A percentile compares a stretch with the other conserved stretches of the same genome.
These are phyloP conservation scores for Sphaerulina musiva DNA, from an alignment of 2,329 filamentous ascomycete genomes.

Conservation along the genomic window DNA sequence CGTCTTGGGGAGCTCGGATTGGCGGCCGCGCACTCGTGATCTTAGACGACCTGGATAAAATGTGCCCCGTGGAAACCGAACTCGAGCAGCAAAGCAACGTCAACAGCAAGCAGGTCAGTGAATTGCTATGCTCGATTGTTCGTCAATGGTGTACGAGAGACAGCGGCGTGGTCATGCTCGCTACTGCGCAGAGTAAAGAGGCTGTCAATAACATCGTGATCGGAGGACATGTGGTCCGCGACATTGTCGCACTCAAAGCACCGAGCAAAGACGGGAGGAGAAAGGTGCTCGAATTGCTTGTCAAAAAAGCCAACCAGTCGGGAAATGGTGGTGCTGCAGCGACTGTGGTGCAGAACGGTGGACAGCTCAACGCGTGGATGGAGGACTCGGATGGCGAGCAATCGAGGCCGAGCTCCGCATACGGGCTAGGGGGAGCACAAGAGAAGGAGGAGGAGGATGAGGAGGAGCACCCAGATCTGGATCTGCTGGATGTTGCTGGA, in stretches of 20 bases:
- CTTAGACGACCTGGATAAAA: slow-evolving; percentile 84
- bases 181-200: slow-evolving; percentile 89
- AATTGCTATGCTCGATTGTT: slow-evolving; percentile 75
- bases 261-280: slow-evolving; percentile 86
- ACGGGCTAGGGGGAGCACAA: slow-evolving; percentile 40
- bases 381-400: slow-evolving; percentile 55
- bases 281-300: slow-evolving; percentile 74
- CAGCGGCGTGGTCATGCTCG: slow-evolving; percentile 76
- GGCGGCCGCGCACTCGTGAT: slow-evolving; percentile 80
- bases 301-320: slow-evolving; percentile 36
- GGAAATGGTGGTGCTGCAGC: slow-evolving; percentile 13
- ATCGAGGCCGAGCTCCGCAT: slow-evolving; percentile 38
- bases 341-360: slow-evolving; percentile 15
- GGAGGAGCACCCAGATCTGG: slow-evolving; percentile 69
- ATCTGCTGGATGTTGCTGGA: slow-evolving; percentile 87
- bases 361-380: slow-evolving; percentile 54
- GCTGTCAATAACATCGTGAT: slow-evolving; percentile 84
- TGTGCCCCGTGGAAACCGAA: slow-evolving; percentile 91
- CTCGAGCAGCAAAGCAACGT: slow-evolving; percentile 91
- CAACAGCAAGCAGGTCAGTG: slow-evolving; percentile 84
- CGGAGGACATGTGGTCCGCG: slow-evolving; percentile 83
- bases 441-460: slow-evolving; percentile 51
- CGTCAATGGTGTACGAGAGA: slow-evolving; percentile 75
- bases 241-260: slow-evolving; percentile 82
- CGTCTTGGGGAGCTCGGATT: slow-evolving; percentile 82